Conservation (phyloP, 495 filamentous ascomycete species). For the Neurospora sp. region DNA sequence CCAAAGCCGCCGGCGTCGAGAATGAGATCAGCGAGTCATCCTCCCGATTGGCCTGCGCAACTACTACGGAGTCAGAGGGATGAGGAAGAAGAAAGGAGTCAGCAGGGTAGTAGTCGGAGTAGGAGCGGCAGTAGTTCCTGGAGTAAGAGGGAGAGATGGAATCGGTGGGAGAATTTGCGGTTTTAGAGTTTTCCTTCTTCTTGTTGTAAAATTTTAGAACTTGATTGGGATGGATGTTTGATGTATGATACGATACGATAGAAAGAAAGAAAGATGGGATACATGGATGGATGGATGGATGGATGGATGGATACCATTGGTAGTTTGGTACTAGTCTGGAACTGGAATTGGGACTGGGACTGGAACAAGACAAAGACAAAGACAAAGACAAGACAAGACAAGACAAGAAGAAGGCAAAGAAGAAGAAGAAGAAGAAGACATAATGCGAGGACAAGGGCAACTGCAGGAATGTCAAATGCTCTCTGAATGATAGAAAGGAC, state of each 20-base stretch:
- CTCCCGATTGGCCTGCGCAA: not conserved
- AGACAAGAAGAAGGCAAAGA: not conserved
- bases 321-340: not conserved
- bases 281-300: not conserved
- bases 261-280: not conserved
- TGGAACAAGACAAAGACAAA: not conserved
- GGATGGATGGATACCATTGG: not conserved
- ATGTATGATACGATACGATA: not conserved
- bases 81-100: not conserved
- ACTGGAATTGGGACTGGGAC: not conserved
- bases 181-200: not conserved
- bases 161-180: not conserved
- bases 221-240: not conserved
- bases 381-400: not conserved
- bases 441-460: not conserved
- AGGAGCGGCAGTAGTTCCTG: not conserved
- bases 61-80: not conserved
- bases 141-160: not conserved
- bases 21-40: not conserved
- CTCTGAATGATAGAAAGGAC: not conserved
- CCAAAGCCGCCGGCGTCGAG: not conserved
- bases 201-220: not conserved
- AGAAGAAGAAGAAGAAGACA: not conserved
- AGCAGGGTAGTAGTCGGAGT: not conserved
- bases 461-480: slow-evolving; percentile 1